Evolutionary conservation across 306 rosid species (phyloP), one percentile per base, ranked within the genome.

Genomic region (Cucurbita maxima): DNA sequence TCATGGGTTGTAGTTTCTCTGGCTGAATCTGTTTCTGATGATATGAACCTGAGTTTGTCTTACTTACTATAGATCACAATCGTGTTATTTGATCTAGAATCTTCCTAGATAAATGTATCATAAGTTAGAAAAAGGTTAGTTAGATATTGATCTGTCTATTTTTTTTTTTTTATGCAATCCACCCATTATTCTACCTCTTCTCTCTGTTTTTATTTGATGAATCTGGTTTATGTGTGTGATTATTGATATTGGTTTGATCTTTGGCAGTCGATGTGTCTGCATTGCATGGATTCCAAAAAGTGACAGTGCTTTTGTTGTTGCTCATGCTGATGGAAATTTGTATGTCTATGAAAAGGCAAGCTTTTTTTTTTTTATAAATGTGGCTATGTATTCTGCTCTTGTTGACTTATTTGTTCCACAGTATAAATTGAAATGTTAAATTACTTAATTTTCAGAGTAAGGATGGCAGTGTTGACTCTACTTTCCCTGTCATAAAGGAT

Each of bases 311-410:
- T 95, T 95, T 76, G 89, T 89, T 81, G 97, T 91, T 41, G 88
- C 96, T 80, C 97, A 95, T 78, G 82, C 96, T 1, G 99, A 95
- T 82, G 99, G 99, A 81, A 95, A 91, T 84, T 75, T 91, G 79
- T 95, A 85, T 30, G 81, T 89, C 77, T 95, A 91, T 77, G 96
- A 91, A 79, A 95, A 95, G 96, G 99, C 83, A 84, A 85, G 96
- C 79, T 74, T 76, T 75, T 81, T 38, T 16, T 20, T 76, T 30
- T 18, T 22, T 74, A 76, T 43, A 76, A 79, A 64, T 71, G 22
- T 77, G 44, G 58, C 58, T 15, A 36, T 61, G 4, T 77, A 50
- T 38, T 58, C 25, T 76, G 40, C 51, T 30, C 41, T 68, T 36
- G 15, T 70, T 71, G 36, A 70, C 12, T 61, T 50, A 52, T 70